Evolutionary conservation across 75 land plant genomes (phyloP).

Genomic region (Picea glauca): DNA sequence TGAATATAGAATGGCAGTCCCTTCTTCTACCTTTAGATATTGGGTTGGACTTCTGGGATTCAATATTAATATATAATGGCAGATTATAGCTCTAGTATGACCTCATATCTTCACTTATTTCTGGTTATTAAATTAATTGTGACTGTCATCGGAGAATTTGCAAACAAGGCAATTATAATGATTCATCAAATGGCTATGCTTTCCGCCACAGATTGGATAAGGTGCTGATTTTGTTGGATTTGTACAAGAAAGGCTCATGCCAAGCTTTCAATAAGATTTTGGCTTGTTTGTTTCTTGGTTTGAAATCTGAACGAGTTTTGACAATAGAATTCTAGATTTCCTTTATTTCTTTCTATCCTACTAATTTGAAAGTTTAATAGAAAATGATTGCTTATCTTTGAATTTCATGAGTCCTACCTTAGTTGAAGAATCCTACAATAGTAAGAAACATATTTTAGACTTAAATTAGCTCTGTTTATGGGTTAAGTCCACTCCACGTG

Average conservation of each 20-base stretch:
- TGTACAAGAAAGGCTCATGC: neutral
- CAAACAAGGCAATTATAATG: no score
- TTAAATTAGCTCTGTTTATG: neutral
- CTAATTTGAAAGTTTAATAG: neutral
- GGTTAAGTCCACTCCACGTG: neutral
- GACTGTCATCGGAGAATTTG: no score
- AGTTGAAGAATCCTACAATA: neutral
- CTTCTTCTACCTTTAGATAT: conserved; percentile 4
- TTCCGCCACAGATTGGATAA: neutral
- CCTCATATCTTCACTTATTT: neutral
- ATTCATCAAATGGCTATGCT: neutral
- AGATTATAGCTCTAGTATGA: neutral
- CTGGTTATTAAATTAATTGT: neutral
- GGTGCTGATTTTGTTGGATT: neutral
- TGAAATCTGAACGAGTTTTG: neutral
- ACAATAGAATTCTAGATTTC: neutral
- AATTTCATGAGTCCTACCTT: neutral
- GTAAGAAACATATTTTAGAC: neutral
- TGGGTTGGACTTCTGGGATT: neutral
- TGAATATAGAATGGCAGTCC: neutral
- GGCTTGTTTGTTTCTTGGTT: neutral
- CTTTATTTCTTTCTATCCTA: neutral
- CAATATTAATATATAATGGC: neutral
- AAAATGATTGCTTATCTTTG: neutral
- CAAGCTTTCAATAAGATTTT: neutral